Evolutionary conservation across 805 yeast species (phyloP).

Genomic region (Diddensiella caesifluorescens): DNA sequence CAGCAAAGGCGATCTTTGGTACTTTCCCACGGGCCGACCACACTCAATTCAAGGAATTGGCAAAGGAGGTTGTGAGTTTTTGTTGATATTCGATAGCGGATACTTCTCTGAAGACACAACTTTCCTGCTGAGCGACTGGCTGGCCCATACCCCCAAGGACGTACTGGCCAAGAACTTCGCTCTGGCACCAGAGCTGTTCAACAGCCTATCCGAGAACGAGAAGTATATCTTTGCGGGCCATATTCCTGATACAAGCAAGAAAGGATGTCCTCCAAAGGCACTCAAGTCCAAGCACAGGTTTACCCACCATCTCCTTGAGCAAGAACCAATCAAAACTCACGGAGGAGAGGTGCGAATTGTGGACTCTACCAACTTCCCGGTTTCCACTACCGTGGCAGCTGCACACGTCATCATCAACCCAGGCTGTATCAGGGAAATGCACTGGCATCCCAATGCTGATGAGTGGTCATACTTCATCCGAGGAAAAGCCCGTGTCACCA

Average conservation of each 20-base stretch:
- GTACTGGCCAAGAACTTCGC: constrained; percentile 4
- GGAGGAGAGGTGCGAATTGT: constrained; percentile 4
- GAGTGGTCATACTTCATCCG: constrained; percentile 6
- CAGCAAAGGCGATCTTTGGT: constrained; percentile 3
- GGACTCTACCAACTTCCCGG: constrained; percentile 4
- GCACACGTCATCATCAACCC: constrained; percentile 6
- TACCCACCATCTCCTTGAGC: constrained; percentile 3
- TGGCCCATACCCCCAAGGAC: constrained; percentile 4
- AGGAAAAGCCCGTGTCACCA: constrained; percentile 5
- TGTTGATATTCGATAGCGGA: constrained; percentile 4
- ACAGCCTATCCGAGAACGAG: constrained; percentile 4
- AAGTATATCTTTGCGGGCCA: constrained; percentile 3
- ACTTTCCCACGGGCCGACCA: constrained; percentile 3
- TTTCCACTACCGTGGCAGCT: constrained; percentile 2
- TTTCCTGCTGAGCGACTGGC: constrained; percentile 7
- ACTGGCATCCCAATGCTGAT: constrained; percentile 8
- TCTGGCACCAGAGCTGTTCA: background rate
- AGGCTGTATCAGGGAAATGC: background rate
- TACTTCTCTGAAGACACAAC: constrained; percentile 5
- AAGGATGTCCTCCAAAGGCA: background rate
- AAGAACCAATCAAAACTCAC: constrained; percentile 2
- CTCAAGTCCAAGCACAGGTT: background rate
- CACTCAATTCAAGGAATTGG: constrained; percentile 4
- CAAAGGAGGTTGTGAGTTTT: constrained; percentile 5
- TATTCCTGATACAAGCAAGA: background rate